phyloP scores from a whole-genome alignment of 345 rosid species.

The Euphorbia tirucalli region DNA sequence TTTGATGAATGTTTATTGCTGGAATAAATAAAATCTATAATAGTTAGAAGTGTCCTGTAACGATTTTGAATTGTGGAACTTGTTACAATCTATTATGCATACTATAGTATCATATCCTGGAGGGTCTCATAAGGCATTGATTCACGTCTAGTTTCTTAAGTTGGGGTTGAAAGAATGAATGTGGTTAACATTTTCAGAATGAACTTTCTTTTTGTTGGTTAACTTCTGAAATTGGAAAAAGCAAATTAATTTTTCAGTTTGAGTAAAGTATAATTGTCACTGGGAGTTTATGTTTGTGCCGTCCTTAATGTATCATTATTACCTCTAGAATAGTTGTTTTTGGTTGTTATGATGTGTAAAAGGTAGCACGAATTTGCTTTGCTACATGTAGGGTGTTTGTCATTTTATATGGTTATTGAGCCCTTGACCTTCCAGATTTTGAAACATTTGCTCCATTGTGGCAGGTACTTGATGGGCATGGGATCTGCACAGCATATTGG shows the following conservation, averaged over 20 bases:
- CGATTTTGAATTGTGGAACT: too few relatives aligned
- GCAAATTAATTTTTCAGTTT: neutral
- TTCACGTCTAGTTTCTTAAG: neutral
- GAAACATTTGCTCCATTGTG: slow-evolving; percentile 5
- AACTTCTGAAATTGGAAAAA: neutral
- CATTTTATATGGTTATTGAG: neutral
- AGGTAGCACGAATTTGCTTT: neutral
- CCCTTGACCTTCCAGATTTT: neutral
- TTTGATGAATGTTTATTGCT: slow-evolving; percentile 5
- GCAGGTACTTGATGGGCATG: slow-evolving; percentile 66
- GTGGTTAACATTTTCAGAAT: neutral
- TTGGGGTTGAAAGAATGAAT: neutral
- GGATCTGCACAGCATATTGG: slow-evolving; percentile 37
- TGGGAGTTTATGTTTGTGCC: neutral
- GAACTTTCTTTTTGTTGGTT: neutral
- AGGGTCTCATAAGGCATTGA: neutral
- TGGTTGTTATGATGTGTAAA: neutral
- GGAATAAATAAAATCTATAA: too few relatives aligned
- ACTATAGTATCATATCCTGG: too few relatives aligned
- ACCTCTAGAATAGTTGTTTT: neutral
- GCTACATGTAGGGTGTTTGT: neutral
- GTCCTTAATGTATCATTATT: neutral
- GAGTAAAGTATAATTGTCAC: neutral
- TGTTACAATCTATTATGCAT: neutral
- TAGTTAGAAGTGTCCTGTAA: too few relatives aligned